These are phyloP conservation scores for Bruguiera parviflora DNA, from an alignment of 345 rosid genomes.

Conservation along the genomic window DNA sequence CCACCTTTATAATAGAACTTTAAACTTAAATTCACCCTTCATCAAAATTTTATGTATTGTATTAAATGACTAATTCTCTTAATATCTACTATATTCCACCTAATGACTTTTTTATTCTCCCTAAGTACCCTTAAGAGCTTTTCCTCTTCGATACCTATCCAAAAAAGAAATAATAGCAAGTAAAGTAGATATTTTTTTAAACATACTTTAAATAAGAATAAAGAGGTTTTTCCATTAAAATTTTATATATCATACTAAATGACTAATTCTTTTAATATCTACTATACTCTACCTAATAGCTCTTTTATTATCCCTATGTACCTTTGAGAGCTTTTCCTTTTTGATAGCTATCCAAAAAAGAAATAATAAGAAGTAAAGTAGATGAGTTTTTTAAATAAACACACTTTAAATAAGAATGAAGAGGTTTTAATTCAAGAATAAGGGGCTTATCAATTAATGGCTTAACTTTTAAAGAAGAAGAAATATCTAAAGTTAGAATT, in stretches of 20 bases:
- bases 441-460: not conserved
- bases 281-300: not conserved
- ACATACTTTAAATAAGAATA: not conserved
- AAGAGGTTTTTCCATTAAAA: not conserved
- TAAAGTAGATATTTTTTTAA: not conserved
- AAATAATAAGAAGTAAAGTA: not conserved
- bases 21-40: not conserved
- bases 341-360: not conserved
- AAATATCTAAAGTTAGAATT: too few species aligned
- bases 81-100: not conserved
- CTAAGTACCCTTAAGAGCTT: not conserved
- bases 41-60: not conserved
- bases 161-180: not conserved
- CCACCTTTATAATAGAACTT: not conserved
- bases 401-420: too few species aligned
- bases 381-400: not conserved
- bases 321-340: not conserved
- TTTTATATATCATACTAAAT: not conserved
- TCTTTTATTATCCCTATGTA: not conserved
- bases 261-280: not conserved
- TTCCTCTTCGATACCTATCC: not conserved
- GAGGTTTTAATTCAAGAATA: not conserved
- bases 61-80: not conserved
- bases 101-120: not conserved
- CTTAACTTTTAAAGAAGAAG: not conserved